Percentiles rank a stretch among this genome's conserved stretches.
Conservation (phyloP, 192 early-diverging fungal genomes). For the Coemansia reversa region DNA sequence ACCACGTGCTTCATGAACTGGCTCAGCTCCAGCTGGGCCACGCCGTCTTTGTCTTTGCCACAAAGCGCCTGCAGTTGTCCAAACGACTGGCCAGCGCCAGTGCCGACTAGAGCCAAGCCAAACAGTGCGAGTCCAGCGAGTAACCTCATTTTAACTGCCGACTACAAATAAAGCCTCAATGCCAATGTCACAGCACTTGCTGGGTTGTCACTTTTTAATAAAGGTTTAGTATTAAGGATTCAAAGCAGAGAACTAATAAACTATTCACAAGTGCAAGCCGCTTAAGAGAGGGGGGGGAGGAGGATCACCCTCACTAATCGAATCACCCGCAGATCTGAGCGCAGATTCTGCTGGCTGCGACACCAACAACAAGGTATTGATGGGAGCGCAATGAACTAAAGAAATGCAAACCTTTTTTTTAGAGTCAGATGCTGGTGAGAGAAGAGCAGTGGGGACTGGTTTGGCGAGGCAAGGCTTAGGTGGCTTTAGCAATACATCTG, state of each 20-base stretch:
- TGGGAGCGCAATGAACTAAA: constrained; percentile 1
- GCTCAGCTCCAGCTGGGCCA: constrained; percentile 26
- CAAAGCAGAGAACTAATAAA: too few species aligned
- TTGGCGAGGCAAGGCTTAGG: neutral
- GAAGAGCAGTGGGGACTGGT: neutral
- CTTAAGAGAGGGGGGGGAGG: too few species aligned
- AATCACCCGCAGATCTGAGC: too few species aligned
- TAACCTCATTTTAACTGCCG: constrained; percentile 15
- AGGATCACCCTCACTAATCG: too few species aligned
- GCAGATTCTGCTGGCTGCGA: too few species aligned
- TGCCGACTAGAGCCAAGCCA: constrained; percentile 1
- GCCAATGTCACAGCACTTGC: too few species aligned
- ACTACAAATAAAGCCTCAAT: neutral
- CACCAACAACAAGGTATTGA: neutral
- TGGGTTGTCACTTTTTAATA: too few species aligned
- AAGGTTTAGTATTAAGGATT: too few species aligned
- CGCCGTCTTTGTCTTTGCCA: constrained; percentile 27
- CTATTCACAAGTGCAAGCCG: too few species aligned
- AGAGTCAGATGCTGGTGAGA: neutral
- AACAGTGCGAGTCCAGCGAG: constrained; percentile 11
- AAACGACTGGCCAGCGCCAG: constrained; percentile 25
- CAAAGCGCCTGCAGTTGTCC: constrained; percentile 21
- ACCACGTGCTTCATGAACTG: constrained; percentile 44
- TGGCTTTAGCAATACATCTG: neutral
- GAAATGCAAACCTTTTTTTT: neutral